Base-by-base conservation (phyloP, 2,329 filamentous ascomycete species). In the Aspergillus tanneri region DNA sequence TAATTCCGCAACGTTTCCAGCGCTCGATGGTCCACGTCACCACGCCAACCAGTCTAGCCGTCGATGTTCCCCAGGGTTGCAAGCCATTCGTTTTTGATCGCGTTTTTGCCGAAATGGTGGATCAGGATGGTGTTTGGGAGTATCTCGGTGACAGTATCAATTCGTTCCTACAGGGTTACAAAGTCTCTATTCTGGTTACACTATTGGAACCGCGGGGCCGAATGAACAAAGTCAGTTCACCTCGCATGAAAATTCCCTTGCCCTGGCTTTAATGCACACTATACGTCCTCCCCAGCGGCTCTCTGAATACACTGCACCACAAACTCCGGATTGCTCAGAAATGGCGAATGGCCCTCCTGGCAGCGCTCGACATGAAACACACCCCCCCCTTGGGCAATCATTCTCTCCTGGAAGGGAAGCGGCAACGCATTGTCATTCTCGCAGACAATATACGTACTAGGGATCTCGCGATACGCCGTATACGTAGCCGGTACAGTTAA, bases 141-240 rank as follows among this genome's bases (percentile, higher is more conserved):
- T 99, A 99, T 63, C 77, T 99, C 40, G 83, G 83, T 53, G 93
- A 99, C 59, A 95, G 90, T 60, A 87, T 97, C 58, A 83, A 79
- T 60, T 88, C 91, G 2, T 99, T 99, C 61, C 77, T 93, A 1
- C 90, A 96, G 66, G 93, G 93, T 46, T 99, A 97, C 80, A 99
- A 99, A 81, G 93, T 99, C 49, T 99, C 93, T 3, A 83, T 99
- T 41, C 77, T 99, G 61, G 93, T 93, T 97, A 95, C 67, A 99
- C 93, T 0, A 99, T 99, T 93, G 93, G 93, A 48, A 99, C 93
- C 0, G 90, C 92, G 0, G 90, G 90, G 4, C 89, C 91, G 2
- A 71, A 71, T 18, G 91, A 96, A 62, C 87, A 95, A 63, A 78
- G 76, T 21, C 79, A 92, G n/a, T n/a, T n/a, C n/a, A n/a, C n/a